These are phyloP conservation scores for Lagerstroemia fauriei DNA, from an alignment of 441 rosid genomes.

Conservation along the genomic window DNA sequence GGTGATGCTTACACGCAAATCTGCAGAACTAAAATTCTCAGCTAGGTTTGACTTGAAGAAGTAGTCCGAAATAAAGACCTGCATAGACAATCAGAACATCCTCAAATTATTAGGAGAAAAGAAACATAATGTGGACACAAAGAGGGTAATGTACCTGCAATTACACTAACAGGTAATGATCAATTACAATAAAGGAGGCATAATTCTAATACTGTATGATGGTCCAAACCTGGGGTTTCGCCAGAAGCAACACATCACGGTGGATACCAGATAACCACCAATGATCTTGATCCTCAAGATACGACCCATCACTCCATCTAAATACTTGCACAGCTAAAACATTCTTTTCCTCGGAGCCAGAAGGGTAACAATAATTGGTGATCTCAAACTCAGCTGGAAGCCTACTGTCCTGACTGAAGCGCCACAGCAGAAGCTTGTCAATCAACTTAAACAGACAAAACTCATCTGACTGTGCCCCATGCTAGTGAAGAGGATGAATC, in stretches of 20 bases:
- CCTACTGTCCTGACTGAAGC: constrained; percentile 91
- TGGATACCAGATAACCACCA: constrained; percentile 98
- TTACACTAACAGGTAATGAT: neutral
- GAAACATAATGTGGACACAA: neutral
- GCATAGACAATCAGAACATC: constrained; percentile 34
- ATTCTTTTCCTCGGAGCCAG: constrained; percentile 70
- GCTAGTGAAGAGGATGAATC: neutral
- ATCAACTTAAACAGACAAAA: constrained; percentile 7
- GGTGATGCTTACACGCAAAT: constrained; percentile 61
- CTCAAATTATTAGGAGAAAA: constrained; percentile 4
- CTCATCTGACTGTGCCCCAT: neutral
- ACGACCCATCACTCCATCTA: constrained; percentile 99
- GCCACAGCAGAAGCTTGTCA: constrained; percentile 37
- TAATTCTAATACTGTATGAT: neutral
- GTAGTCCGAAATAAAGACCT: constrained; percentile 91
- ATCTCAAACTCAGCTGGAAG: constrained; percentile 97
- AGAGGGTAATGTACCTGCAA: neutral
- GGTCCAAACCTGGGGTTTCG: constrained; percentile 79
- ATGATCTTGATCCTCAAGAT: constrained; percentile 99
- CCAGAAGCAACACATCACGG: constrained; percentile 92
- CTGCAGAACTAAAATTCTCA: constrained; percentile 65
- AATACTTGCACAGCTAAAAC: constrained; percentile 92
- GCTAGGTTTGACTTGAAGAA: constrained; percentile 75
- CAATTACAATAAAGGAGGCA: neutral
- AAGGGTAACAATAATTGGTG: constrained; percentile 76